Evolutionary conservation across 192 early-diverging fungal species (phyloP).

Genomic region (Entomortierella chlamydospora): DNA sequence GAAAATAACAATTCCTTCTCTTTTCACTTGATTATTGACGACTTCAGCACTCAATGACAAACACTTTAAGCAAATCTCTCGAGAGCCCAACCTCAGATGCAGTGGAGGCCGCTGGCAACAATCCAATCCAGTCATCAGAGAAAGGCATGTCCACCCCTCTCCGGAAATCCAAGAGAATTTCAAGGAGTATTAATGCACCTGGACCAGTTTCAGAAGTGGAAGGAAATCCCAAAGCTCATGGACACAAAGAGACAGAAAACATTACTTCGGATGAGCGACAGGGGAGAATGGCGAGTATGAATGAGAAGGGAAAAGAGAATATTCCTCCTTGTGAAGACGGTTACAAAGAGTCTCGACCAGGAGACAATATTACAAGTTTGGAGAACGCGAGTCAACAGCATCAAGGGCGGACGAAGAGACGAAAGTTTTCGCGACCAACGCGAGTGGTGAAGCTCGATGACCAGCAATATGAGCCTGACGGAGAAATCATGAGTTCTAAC

Average conservation of each 20-base stretch:
- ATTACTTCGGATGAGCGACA: neutral
- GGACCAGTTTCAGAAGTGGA: neutral
- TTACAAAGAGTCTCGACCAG: neutral
- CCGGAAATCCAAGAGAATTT: neutral
- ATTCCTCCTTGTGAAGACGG: neutral
- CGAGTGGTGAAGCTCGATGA: neutral
- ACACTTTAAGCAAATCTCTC: too few relatives aligned
- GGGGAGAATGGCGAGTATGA: neutral
- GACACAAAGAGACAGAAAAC: neutral
- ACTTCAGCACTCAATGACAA: too few relatives aligned
- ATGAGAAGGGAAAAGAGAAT: neutral
- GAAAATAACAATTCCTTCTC: too few relatives aligned
- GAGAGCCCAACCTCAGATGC: too few relatives aligned
- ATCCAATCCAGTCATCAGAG: neutral
- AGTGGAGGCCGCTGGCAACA: too few relatives aligned
- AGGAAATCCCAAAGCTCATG: neutral
- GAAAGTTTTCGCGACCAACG: neutral
- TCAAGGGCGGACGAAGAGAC: neutral
- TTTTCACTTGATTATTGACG: too few relatives aligned
- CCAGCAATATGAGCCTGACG: neutral
- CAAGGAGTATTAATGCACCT: neutral
- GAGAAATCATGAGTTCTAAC: neutral
- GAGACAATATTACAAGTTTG: neutral
- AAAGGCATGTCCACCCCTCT: neutral
- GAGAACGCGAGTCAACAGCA: neutral